Conservation (phyloP, 129 eudicot species). For the Dittrichia graveolens region DNA sequence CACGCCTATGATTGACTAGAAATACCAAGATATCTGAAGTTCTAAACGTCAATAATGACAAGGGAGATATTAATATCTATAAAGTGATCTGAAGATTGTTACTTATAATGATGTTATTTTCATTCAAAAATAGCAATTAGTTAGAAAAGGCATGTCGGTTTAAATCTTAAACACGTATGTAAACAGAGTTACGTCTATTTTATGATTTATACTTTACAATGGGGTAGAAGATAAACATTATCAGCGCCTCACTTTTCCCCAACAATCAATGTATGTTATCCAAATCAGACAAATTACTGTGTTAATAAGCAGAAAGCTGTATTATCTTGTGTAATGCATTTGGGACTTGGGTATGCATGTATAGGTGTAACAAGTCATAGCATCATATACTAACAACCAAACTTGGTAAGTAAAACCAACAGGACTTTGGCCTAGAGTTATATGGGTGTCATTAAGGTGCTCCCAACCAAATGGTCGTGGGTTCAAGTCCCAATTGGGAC, state of each 20-base stretch:
- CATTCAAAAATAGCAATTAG: not conserved
- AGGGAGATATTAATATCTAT: not conserved
- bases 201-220: not conserved
- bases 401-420: no score
- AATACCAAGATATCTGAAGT: slow-evolving; percentile 12
- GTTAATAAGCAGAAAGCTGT: not conserved
- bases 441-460: no score
- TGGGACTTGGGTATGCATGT: not conserved
- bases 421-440: no score
- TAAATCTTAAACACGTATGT: not conserved
- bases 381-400: not conserved
- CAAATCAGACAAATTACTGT: not conserved
- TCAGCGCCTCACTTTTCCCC: slow-evolving; percentile 9
- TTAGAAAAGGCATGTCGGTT: not conserved
- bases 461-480: no score
- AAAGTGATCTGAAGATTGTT: not conserved
- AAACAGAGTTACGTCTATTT: not conserved
- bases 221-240: not conserved
- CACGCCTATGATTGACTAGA: not conserved
- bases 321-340: not conserved
- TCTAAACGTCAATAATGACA: not conserved
- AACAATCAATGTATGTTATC: not conserved
- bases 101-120: not conserved
- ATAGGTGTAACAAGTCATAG: no score
- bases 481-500: no score